phyloP scores from a whole-genome alignment of 441 rosid genomes.

The Euphorbia schlechtendalii region DNA sequence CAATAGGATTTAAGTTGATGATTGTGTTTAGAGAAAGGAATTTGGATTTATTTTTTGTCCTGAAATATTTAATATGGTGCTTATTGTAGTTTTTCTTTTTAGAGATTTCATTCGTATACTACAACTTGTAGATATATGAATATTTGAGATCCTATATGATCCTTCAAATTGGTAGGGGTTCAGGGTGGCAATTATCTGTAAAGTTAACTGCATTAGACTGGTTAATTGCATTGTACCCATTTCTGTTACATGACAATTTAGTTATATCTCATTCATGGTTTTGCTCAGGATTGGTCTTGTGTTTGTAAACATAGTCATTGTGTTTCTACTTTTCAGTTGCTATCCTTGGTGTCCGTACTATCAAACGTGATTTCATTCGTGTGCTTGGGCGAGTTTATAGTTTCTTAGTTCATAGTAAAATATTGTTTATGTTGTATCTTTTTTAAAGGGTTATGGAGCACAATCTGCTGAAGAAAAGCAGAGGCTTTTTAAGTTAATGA shows the following conservation, averaged over 20 bases:
- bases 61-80: background rate
- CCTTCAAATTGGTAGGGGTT: background rate
- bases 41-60: background rate
- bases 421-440: conserved; percentile 14
- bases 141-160: no score
- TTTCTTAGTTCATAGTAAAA: conserved; percentile 11
- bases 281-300: background rate
- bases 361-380: conserved; percentile 1
- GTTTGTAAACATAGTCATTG: background rate
- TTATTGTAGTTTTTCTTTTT: background rate
- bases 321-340: no score
- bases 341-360: no score
- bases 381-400: conserved; percentile 14
- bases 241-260: background rate
- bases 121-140: no score
- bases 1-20: background rate
- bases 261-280: conserved; percentile 3
- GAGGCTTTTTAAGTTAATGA: conserved; percentile 88
- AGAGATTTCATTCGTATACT: no score
- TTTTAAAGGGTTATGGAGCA: conserved; percentile 81
- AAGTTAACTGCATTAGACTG: no score
- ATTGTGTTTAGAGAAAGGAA: background rate
- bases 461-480: conserved; percentile 98
- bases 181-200: background rate
- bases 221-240: no score